phyloP scores from a whole-genome alignment of 2,329 filamentous ascomycete species.

The Coniochaeta sp. region DNA sequence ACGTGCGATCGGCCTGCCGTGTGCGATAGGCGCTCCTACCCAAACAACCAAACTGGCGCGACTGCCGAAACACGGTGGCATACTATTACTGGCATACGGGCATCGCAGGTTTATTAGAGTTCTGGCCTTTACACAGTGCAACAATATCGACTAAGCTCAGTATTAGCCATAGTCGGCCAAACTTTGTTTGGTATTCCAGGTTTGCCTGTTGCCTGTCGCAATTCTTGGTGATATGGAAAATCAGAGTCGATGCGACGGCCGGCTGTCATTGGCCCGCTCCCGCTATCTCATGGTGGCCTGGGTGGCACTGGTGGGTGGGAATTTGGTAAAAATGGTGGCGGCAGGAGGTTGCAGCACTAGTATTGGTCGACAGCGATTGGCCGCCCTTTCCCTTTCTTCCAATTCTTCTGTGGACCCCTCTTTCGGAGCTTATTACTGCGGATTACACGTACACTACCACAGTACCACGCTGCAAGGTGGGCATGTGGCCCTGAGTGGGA shows the following conservation, averaged over 20 bases:
- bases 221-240: background rate
- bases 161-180: background rate
- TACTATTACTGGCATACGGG: no score
- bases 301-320: background rate
- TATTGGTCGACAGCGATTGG: background rate
- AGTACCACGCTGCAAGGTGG: no score
- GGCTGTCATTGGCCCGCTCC: background rate
- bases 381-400: background rate
- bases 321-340: background rate
- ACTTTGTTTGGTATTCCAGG: no score
- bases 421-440: background rate
- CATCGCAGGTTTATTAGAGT: no score
- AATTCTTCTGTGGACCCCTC: background rate
- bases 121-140: no score
- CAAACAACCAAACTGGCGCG: background rate
- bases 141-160: background rate
- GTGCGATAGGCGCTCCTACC: background rate
- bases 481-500: background rate
- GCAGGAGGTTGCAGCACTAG: background rate
- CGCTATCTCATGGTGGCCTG: background rate
- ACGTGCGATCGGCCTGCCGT: slow-evolving; percentile 1
- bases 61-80: background rate
- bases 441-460: no score
- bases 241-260: background rate
- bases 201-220: no score